Base-by-base conservation (phyloP, 2,329 filamentous ascomycete species). In the Aspergillus persii region DNA sequence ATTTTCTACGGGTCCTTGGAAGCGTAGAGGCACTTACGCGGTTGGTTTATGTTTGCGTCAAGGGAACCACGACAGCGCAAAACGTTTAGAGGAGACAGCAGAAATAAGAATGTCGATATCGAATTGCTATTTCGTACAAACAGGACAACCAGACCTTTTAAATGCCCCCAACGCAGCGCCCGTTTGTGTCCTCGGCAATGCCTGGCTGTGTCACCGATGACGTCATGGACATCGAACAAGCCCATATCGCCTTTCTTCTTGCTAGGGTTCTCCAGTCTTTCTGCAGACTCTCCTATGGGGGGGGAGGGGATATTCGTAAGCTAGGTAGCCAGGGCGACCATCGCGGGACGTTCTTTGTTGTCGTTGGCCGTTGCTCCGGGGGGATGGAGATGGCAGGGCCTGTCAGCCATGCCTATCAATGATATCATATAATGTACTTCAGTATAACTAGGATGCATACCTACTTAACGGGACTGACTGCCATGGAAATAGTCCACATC, bases 211-310 rank as follows among this genome's bases (percentile, higher is more conserved):
- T 55, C 57, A 55, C 41, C 39, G 36, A 49, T 62, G 60, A 62
- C 60, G 57, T 62, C 60, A 62, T 47, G 5, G 27, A 55, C 57
- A 53, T 53, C 31, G 23, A 58, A 50, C 53, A 47, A 30, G 30
- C 52, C 52, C 52, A 48, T 23, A 23, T 48, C 11, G 33, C 29
- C 31, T 11, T 18, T 44, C 50, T 48, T 23, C 31, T n/a, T 33
- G 46, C 46, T 12, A 11, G 11, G 12, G n/a, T n/a, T n/a, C 36
- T 39, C 36, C 36, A 39, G 36, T 39, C 36, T 39, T 39, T 39
- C 12, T 5, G n/a, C 12, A 15, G 36, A n/a, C 36, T 6, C 1
- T 41, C 9, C 33, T 15, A 41, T 41, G 36, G 36, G 36, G 36
- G 36, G 36, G 12, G 4, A 12, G 36, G 36, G 36, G 36, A 5